Percentiles rank a stretch among this genome's conserved stretches.
These are phyloP conservation scores for Naumovozyma castellii DNA, from an alignment of 805 yeast species.

Conservation along the genomic window DNA sequence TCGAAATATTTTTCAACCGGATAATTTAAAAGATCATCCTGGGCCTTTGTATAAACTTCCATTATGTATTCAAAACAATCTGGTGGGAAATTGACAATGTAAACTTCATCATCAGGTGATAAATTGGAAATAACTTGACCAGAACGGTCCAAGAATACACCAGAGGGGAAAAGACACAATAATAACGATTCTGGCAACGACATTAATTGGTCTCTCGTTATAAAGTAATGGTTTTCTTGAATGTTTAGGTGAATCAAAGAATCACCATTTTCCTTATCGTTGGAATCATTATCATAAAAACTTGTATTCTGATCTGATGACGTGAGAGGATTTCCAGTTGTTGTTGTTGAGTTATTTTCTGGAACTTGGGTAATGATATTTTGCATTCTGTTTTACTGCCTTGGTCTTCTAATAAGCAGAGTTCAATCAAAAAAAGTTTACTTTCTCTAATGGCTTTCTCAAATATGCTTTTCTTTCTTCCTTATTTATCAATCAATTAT, in stretches of 20 bases:
- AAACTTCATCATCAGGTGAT: conserved; percentile 71
- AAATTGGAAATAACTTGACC: conserved; percentile 73
- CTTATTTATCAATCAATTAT: too few species aligned
- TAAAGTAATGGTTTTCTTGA: conserved; percentile 62
- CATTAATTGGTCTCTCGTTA: conserved; percentile 83
- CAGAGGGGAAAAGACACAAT: conserved; percentile 81
- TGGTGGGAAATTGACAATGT: conserved; percentile 72
- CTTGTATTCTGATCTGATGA: conserved; percentile 2
- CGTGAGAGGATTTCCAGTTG: conserved; percentile 2
- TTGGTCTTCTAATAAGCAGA: too few species aligned
- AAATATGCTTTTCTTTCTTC: too few species aligned
- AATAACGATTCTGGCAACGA: conserved; percentile 84
- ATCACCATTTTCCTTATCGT: conserved; percentile 31
- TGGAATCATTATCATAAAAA: conserved; percentile 2
- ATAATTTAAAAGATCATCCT: conserved; percentile 41
- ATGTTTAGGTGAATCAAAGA: conserved; percentile 69
- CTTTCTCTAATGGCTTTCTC: too few species aligned
- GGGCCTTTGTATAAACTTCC: conserved; percentile 59
- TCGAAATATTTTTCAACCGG: conserved; percentile 34
- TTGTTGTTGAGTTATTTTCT: conserved; percentile 26
- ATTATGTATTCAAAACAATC: conserved; percentile 78
- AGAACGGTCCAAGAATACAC: conserved; percentile 68
- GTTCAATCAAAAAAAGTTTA: too few species aligned
- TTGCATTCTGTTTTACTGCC: conserved; percentile 14
- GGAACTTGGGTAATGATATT: conserved; percentile 66